Percentiles rank a stretch among this genome's conserved stretches.
Conservation (phyloP, 305 asterid genomes). For the Solanum hybrid region DNA sequence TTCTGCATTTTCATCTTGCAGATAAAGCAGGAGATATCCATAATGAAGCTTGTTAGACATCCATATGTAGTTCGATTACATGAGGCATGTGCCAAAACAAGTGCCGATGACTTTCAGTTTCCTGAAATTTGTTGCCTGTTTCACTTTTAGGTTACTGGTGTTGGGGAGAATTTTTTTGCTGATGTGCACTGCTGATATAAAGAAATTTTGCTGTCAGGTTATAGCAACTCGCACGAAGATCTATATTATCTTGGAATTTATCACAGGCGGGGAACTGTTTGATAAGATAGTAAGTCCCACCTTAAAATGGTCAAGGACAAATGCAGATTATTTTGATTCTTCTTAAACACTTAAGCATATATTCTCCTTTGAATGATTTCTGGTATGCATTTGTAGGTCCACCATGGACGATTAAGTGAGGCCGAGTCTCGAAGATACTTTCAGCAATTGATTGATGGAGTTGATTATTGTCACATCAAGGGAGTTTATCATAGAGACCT, state of each 20-base stretch:
- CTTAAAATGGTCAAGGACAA: background rate
- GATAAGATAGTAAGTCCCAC: constrained; percentile 79
- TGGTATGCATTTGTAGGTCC: constrained; percentile 42
- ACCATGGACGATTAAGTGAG: constrained; percentile 92
- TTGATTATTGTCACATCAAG: constrained; percentile 89
- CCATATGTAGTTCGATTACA: constrained; percentile 86
- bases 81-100: constrained; percentile 52
- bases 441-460: constrained; percentile 98
- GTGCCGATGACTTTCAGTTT: constrained; percentile 8
- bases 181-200: constrained; percentile 4
- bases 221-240: constrained; percentile 95
- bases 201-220: constrained; percentile 39
- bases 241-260: constrained; percentile 91
- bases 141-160: background rate
- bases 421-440: constrained; percentile 89
- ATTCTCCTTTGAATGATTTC: background rate
- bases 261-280: constrained; percentile 96
- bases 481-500: constrained; percentile 96
- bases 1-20: constrained; percentile 33
- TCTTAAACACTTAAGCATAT: background rate
- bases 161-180: background rate
- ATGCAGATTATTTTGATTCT: background rate
- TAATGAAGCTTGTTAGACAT: constrained; percentile 96
- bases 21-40: constrained; percentile 96
- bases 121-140: background rate